Evolutionary conservation across 2,329 filamentous ascomycete genomes (phyloP).

Genomic region (Neurospora sp.): DNA sequence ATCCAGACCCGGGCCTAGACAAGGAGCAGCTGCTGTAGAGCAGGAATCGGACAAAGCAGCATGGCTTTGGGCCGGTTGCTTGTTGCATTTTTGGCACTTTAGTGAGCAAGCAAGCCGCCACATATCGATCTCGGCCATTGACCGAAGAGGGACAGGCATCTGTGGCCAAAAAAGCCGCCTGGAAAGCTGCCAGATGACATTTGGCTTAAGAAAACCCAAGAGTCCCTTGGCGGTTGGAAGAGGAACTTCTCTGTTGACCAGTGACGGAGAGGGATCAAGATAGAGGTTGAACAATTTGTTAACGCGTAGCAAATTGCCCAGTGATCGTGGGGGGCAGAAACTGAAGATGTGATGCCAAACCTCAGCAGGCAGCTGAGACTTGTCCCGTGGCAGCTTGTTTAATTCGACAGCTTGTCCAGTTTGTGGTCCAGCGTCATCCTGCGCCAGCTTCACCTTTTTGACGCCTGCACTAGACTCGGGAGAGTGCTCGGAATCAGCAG

Average conservation of each 20-base stretch:
- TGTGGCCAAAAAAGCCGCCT: slow-evolving; percentile 54
- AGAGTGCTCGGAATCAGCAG: slow-evolving; percentile 1
- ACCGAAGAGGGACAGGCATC: slow-evolving; percentile 58
- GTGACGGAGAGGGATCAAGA: slow-evolving; percentile 38
- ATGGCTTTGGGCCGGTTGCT: slow-evolving; percentile 12
- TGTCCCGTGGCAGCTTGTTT: slow-evolving; percentile 10
- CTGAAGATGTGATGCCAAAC: slow-evolving; percentile 63
- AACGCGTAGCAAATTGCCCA: slow-evolving; percentile 56
- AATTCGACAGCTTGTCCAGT: neutral
- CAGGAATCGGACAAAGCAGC: slow-evolving; percentile 9
- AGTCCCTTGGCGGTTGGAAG: slow-evolving; percentile 26
- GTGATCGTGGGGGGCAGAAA: slow-evolving; percentile 50
- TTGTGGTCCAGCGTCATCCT: neutral
- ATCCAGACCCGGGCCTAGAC: slow-evolving; percentile 49
- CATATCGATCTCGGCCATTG: slow-evolving; percentile 63
- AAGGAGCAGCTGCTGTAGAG: slow-evolving; percentile 28
- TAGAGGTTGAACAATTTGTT: slow-evolving; percentile 56
- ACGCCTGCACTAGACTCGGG: neutral
- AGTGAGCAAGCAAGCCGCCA: slow-evolving; percentile 57
- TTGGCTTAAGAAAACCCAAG: slow-evolving; percentile 37
- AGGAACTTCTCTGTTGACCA: slow-evolving; percentile 16
- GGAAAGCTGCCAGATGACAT: slow-evolving; percentile 61
- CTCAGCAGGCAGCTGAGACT: slow-evolving; percentile 41
- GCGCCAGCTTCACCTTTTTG: slow-evolving; percentile 22
- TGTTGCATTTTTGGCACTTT: slow-evolving; percentile 59